phyloP scores from a whole-genome alignment of 306 rosid genomes.

The Erythrophleum fordii region DNA sequence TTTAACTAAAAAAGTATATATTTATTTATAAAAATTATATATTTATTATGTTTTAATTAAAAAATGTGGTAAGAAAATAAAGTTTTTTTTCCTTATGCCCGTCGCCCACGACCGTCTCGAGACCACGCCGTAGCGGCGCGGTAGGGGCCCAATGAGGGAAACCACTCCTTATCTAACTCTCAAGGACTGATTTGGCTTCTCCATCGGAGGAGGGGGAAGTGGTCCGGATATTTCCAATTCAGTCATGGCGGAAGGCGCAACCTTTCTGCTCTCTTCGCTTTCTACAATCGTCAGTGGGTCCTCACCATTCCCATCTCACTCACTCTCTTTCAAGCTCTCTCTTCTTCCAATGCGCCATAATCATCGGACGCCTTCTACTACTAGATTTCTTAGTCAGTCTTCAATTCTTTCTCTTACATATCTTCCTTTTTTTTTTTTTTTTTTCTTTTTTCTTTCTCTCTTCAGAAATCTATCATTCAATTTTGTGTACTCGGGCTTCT shows the following conservation, averaged over 20 bases:
- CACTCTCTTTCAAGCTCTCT: slow-evolving; percentile 50
- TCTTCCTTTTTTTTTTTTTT: background rate
- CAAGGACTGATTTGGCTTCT: background rate
- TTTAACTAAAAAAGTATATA: too few relatives aligned
- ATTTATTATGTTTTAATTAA: too few relatives aligned
- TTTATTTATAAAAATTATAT: too few relatives aligned
- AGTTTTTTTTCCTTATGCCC: too few relatives aligned
- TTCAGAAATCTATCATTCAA: background rate
- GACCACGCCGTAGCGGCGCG: background rate
- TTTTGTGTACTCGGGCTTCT: background rate
- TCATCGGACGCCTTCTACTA: slow-evolving; percentile 29
- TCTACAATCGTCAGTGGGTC: slow-evolving; percentile 48
- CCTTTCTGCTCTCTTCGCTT: slow-evolving; percentile 52
- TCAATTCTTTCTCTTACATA: background rate
- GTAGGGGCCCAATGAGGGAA: background rate
- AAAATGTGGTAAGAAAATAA: too few relatives aligned
- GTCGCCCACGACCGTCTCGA: background rate
- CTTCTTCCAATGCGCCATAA: slow-evolving; percentile 44
- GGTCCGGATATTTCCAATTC: background rate
- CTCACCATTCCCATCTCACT: slow-evolving; percentile 26
- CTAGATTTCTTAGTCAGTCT: slow-evolving; percentile 60
- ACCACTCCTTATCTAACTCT: slow-evolving; percentile 4
- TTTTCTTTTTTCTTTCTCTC: background rate
- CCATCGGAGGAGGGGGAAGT: too few relatives aligned
- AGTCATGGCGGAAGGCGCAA: slow-evolving; percentile 63